Percentiles rank a stretch among this genome's conserved stretches.
Conservation (phyloP, 2,329 filamentous ascomycete species). For the Pestalotiopsis sp. region DNA sequence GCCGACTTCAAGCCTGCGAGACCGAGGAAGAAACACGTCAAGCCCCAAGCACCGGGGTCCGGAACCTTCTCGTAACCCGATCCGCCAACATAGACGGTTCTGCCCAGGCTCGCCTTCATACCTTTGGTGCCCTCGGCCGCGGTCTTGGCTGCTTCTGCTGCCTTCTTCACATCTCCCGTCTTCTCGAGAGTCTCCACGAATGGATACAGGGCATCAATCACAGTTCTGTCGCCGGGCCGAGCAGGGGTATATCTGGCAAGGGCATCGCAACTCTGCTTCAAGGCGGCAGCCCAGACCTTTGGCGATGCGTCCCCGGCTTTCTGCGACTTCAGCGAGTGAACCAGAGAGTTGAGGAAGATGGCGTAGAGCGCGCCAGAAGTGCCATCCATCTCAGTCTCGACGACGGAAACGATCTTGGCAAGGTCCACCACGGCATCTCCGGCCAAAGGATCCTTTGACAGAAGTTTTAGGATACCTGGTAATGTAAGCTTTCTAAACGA, state of each 20-base stretch:
- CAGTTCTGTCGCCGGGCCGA: slow-evolving; percentile 82
- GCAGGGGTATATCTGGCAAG: slow-evolving; percentile 88
- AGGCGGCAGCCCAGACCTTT: slow-evolving; percentile 61
- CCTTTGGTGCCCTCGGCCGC: slow-evolving; percentile 85
- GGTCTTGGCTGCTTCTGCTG: slow-evolving; percentile 73
- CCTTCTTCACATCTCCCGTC: slow-evolving; percentile 69
- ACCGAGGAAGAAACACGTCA: slow-evolving; percentile 82
- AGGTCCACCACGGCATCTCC: slow-evolving; percentile 58
- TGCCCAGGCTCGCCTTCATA: slow-evolving; percentile 87
- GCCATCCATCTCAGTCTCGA: slow-evolving; percentile 63
- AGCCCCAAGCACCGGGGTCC: slow-evolving; percentile 69
- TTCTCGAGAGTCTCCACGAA: slow-evolving; percentile 75
- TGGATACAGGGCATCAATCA: slow-evolving; percentile 87
- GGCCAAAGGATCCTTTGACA: slow-evolving; percentile 45
- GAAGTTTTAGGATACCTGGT: slow-evolving; percentile 54
- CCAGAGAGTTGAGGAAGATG: slow-evolving; percentile 88
- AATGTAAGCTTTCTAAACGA: background rate
- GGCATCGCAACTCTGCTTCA: slow-evolving; percentile 70
- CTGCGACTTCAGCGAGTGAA: slow-evolving; percentile 58
- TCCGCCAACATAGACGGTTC: slow-evolving; percentile 81
- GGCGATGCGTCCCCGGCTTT: slow-evolving; percentile 41
- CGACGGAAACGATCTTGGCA: slow-evolving; percentile 52
- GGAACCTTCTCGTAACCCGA: slow-evolving; percentile 69
- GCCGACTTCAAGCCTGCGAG: slow-evolving; percentile 60
- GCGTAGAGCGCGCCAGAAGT: slow-evolving; percentile 67